These are phyloP conservation scores for Chrysochromulina parva DNA, from an alignment of 78 protist species.

Conservation along the genomic window DNA sequence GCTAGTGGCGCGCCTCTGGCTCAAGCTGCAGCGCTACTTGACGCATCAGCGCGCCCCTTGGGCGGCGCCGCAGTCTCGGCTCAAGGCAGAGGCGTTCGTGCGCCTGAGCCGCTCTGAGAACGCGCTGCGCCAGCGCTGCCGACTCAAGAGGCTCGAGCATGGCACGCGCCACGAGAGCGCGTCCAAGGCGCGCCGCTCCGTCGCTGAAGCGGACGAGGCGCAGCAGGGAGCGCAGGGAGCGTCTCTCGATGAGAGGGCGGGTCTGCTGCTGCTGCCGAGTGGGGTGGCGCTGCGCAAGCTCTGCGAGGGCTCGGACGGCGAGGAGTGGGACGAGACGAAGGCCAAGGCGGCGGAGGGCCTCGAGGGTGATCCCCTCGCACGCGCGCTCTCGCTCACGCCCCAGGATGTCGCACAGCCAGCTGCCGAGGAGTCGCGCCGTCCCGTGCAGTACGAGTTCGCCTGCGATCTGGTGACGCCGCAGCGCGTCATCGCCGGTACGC, in stretches of 20 bases:
- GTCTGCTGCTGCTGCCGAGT: neutral
- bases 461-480: neutral
- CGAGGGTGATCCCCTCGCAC: neutral
- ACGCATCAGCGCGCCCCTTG: too few relatives aligned
- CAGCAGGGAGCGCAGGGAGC: too few relatives aligned
- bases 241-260: too few relatives aligned
- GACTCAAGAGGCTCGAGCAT: neutral
- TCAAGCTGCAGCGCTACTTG: too few relatives aligned
- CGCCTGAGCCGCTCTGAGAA: neutral
- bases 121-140: neutral
- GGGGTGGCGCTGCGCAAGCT: neutral
- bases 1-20: too few relatives aligned
- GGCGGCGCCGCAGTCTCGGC: too few relatives aligned
- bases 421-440: neutral
- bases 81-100: neutral
- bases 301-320: neutral
- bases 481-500: neutral
- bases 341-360: too few relatives aligned
- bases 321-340: slow-evolving; percentile 8
- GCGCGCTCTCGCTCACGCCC: neutral
- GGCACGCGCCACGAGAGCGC: neutral
- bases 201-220: neutral
- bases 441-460: neutral
- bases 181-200: neutral
- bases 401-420: too few relatives aligned